Conservation (phyloP, 306 rosid species). For the Vigna mungo region DNA sequence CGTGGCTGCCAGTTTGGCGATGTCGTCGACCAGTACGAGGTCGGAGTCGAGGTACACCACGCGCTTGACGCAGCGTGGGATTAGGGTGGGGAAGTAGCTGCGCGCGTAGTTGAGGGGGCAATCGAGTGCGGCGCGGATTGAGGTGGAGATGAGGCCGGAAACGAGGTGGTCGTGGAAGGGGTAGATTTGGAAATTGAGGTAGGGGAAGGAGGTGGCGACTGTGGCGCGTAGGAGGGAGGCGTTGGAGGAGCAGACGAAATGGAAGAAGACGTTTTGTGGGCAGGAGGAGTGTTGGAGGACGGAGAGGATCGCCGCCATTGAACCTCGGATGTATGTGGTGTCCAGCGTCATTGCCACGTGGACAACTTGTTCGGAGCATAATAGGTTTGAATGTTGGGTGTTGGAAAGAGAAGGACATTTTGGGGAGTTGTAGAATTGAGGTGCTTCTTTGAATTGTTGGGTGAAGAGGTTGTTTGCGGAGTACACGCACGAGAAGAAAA, state of each 20-base stretch:
- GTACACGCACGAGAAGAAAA: conserved; percentile 19
- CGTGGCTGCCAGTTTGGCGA: conserved; percentile 74
- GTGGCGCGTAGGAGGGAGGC: conserved; percentile 59
- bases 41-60: conserved; percentile 94
- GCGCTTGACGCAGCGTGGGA: conserved; percentile 73
- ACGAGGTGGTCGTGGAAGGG: conserved; percentile 64
- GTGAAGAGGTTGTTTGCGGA: not conserved
- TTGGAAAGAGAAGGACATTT: conserved; percentile 53
- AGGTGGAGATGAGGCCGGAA: conserved; percentile 76
- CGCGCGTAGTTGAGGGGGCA: conserved; percentile 95
- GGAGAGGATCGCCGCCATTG: conserved; percentile 94
- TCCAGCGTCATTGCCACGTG: conserved; percentile 94
- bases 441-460: conserved; percentile 88
- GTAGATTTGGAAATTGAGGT: conserved; percentile 77
- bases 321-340: conserved; percentile 85
- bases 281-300: conserved; percentile 92
- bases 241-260: conserved; percentile 73
- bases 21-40: conserved; percentile 88
- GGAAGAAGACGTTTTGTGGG: conserved; percentile 78
- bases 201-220: conserved; percentile 75
- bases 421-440: conserved; percentile 91
- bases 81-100: conserved; percentile 64
- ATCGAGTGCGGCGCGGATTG: conserved; percentile 92
- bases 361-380: conserved; percentile 68
- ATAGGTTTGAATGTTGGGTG: conserved; percentile 32